Conservation (phyloP, 2,329 filamentous ascomycete species). For the Penicillium hesseltinei region DNA sequence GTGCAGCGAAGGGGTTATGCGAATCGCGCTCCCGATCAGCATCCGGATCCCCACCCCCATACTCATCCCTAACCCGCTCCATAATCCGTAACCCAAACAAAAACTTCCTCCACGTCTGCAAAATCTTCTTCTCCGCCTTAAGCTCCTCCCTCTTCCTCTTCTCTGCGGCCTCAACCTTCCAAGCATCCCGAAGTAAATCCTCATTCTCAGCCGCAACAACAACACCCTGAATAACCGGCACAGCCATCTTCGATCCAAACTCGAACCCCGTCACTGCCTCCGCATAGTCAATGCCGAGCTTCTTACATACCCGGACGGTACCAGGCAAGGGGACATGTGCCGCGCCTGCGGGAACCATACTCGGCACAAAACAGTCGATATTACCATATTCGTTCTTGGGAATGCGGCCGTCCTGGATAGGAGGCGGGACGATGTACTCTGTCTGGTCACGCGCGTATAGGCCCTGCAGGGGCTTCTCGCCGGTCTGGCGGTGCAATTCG, state of each 20-base stretch:
- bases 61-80: slow-evolving; percentile 72
- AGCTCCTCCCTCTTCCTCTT: slow-evolving; percentile 74
- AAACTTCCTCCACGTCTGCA: slow-evolving; percentile 82
- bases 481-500: slow-evolving; percentile 74
- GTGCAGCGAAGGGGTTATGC: slow-evolving; percentile 38
- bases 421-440: slow-evolving; percentile 89
- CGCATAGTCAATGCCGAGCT: slow-evolving; percentile 80
- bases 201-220: slow-evolving; percentile 82
- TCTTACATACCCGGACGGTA: slow-evolving; percentile 75
- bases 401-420: slow-evolving; percentile 79
- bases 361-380: slow-evolving; percentile 90
- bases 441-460: slow-evolving; percentile 83
- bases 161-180: slow-evolving; percentile 74
- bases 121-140: slow-evolving; percentile 70
- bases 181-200: slow-evolving; percentile 70
- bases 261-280: slow-evolving; percentile 97
- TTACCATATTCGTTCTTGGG: slow-evolving; percentile 95
- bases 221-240: slow-evolving; percentile 86
- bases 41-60: slow-evolving; percentile 55
- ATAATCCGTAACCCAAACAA: slow-evolving; percentile 81
- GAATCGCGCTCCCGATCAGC: slow-evolving; percentile 32
- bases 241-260: slow-evolving; percentile 90
- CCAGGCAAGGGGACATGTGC: slow-evolving; percentile 79
- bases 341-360: slow-evolving; percentile 85
- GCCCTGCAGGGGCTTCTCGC: slow-evolving; percentile 81